Evolutionary conservation across 768 basidiomycete species (phyloP).

Genomic region (Saitozyma sp.): DNA sequence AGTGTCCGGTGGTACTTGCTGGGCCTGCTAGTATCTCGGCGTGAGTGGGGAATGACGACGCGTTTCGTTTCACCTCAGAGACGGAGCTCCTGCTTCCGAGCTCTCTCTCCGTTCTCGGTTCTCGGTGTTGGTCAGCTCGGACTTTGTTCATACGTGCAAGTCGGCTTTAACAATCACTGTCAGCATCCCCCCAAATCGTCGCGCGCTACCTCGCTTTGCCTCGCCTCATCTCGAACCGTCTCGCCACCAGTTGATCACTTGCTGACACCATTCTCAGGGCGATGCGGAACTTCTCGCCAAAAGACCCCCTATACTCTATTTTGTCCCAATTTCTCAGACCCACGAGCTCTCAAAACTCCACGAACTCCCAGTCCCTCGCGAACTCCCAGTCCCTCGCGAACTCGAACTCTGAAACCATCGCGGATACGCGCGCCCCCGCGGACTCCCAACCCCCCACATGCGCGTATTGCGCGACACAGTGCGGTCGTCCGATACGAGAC

Average conservation of each 20-base stretch:
- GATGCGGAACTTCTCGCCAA: conserved; percentile 3
- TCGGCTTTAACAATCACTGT: too few species aligned
- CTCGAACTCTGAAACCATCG: not conserved
- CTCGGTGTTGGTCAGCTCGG: too few species aligned
- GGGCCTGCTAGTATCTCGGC: conserved; percentile 57
- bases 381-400: too few species aligned
- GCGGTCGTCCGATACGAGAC: conserved; percentile 12
- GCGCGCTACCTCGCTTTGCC: too few species aligned
- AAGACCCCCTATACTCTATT: not conserved
- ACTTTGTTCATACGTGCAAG: too few species aligned
- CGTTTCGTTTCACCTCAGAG: not conserved
- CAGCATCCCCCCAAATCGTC: too few species aligned
- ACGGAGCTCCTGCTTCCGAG: too few species aligned
- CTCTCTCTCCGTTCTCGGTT: too few species aligned
- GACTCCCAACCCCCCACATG: conserved; percentile 3
- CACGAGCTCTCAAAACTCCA: too few species aligned
- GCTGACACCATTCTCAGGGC: not conserved
- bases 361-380: too few species aligned
- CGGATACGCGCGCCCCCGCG: not conserved
- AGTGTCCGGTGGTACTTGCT: conserved; percentile 61
- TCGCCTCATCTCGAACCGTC: too few species aligned
- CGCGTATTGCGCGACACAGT: conserved; percentile 16
- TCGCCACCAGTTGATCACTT: too few species aligned
- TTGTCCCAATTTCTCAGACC: not conserved
- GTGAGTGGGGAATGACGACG: conserved; percentile 6